Conservation (phyloP, 768 basidiomycete species). For the Boletus sp. region DNA sequence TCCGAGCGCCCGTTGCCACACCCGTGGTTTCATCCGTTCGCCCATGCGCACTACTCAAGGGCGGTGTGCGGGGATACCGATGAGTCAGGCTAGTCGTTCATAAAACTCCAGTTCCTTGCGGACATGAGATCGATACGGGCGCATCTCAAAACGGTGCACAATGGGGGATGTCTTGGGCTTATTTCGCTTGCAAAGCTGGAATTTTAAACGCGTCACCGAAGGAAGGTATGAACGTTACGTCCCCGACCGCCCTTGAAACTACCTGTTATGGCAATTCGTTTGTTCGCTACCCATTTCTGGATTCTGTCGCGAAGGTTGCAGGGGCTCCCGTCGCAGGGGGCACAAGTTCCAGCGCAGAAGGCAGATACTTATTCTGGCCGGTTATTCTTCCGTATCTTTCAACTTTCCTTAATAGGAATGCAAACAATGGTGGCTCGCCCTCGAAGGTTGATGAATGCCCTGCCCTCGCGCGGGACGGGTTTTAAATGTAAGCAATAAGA, state of each 20-base stretch:
- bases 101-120: constrained; percentile 16
- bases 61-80: constrained; percentile 11
- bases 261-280: constrained; percentile 36
- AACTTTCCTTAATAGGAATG: constrained; percentile 32
- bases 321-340: constrained; percentile 27
- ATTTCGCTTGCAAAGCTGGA: constrained; percentile 31
- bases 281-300: constrained; percentile 36
- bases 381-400: constrained; percentile 30
- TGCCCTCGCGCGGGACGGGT: constrained; percentile 25
- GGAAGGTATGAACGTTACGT: constrained; percentile 31
- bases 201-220: constrained; percentile 32
- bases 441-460: constrained; percentile 21
- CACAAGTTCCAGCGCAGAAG: constrained; percentile 37
- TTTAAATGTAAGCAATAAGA: constrained; percentile 32
- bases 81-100: constrained; percentile 17
- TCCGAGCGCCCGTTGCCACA: constrained; percentile 19
- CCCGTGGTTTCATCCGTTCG: constrained; percentile 20
- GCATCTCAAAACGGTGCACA: constrained; percentile 15
- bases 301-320: constrained; percentile 25
- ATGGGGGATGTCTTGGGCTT: constrained; percentile 21
- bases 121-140: constrained; percentile 22
- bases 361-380: constrained; percentile 29
- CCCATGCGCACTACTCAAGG: constrained; percentile 12
- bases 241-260: constrained; percentile 36
- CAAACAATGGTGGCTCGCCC: constrained; percentile 32